Conservation (phyloP, 768 basidiomycete species). For the Auriculariales sp. region DNA sequence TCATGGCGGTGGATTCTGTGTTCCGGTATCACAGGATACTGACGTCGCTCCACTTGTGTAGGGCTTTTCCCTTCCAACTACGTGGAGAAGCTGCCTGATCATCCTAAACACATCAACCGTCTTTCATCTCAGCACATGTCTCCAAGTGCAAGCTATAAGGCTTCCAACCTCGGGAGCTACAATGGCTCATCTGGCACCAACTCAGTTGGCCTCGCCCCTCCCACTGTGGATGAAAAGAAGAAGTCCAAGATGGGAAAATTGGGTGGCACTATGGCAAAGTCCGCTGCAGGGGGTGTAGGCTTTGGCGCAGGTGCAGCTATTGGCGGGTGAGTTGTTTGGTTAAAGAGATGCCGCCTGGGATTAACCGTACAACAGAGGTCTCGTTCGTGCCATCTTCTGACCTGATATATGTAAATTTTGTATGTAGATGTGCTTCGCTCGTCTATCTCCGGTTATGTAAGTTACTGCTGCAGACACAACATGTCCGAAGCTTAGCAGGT, state of each 20-base stretch:
- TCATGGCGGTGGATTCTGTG: too few species aligned
- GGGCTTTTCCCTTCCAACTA: conserved; percentile 7
- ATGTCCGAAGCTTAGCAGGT: too few species aligned
- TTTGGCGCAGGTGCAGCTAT: conserved; percentile 40
- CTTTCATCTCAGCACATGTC: conserved; percentile 3
- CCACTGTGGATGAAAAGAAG: conserved; percentile 26
- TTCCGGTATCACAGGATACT: too few species aligned
- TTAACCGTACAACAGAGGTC: conserved; percentile 36
- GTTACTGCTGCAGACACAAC: too few species aligned
- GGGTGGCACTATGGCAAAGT: conserved; percentile 34
- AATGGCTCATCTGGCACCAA: conserved; percentile 5
- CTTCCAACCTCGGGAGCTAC: background rate
- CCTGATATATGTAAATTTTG: too few species aligned
- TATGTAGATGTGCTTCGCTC: too few species aligned
- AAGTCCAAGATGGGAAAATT: conserved; percentile 42
- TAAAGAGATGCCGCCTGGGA: conserved; percentile 14
- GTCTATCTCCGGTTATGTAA: too few species aligned
- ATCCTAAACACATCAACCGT: background rate
- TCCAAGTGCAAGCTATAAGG: background rate
- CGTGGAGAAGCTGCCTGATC: conserved; percentile 1
- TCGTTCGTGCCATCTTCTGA: conserved; percentile 36
- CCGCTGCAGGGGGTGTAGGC: conserved; percentile 49
- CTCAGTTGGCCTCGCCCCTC: conserved; percentile 28
- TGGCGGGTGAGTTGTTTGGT: background rate
- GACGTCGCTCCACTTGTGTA: too few species aligned